Conservation (phyloP, 768 basidiomycete genomes). For the Dacryopinax primogenitus region DNA sequence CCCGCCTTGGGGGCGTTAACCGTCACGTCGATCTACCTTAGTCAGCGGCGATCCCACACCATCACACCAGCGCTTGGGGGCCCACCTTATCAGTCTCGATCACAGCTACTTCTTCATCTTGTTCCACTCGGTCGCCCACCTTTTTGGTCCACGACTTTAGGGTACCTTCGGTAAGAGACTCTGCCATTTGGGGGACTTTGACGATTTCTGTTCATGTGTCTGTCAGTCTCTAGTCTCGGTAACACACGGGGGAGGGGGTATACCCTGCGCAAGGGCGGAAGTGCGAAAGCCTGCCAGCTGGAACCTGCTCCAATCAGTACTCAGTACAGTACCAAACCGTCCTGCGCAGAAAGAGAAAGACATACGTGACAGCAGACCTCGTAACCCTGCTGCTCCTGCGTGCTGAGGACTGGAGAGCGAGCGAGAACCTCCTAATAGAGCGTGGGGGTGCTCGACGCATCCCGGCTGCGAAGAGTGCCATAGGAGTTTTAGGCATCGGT, state of each 20-base stretch:
- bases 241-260: too few species aligned
- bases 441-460: not conserved
- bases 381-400: not conserved
- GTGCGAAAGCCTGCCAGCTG: not conserved
- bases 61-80: conserved; percentile 1
- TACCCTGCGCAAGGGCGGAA: not conserved
- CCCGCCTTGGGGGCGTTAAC: conserved; percentile 88
- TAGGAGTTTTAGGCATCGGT: not conserved
- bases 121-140: conserved; percentile 78
- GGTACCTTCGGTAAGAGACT: conserved; percentile 96
- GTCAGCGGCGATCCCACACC: conserved; percentile 1
- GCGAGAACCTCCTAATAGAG: not conserved
- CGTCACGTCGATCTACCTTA: conserved; percentile 77
- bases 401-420: too few species aligned
- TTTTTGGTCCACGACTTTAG: conserved; percentile 90
- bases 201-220: conserved; percentile 59
- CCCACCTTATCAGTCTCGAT: conserved; percentile 97
- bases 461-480: not conserved
- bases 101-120: conserved; percentile 91
- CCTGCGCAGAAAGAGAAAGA: not conserved
- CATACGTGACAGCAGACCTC: not conserved
- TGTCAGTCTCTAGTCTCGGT: too few species aligned
- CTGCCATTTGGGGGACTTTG: conserved; percentile 95
- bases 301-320: not conserved
- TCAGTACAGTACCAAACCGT: not conserved